phyloP scores from a whole-genome alignment of 805 yeast genomes.

The Suhomyces faveliae region DNA sequence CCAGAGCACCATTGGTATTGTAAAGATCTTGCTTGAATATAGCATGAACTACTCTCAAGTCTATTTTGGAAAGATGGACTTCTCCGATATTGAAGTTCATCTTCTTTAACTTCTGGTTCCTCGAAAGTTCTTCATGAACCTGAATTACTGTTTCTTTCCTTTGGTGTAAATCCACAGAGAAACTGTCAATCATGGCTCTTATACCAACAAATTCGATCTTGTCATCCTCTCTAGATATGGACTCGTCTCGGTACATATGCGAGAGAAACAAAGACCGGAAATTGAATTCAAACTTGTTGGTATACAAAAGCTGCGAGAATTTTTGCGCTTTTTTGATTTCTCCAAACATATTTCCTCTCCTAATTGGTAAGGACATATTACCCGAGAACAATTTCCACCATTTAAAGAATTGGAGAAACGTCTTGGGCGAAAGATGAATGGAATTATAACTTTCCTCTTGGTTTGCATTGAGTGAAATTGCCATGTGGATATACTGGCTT shows the following conservation, averaged over 20 bases:
- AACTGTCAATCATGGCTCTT: slow-evolving; percentile 42
- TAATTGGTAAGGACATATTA: slow-evolving; percentile 72
- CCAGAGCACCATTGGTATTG: slow-evolving; percentile 2
- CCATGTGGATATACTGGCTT: slow-evolving; percentile 40
- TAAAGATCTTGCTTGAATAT: slow-evolving; percentile 37
- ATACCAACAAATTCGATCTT: slow-evolving; percentile 65
- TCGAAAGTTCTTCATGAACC: slow-evolving; percentile 45
- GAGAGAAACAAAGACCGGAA: slow-evolving; percentile 72
- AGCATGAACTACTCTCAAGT: slow-evolving; percentile 56
- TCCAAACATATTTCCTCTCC: slow-evolving; percentile 71
- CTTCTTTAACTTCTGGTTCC: slow-evolving; percentile 48
- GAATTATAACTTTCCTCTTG: slow-evolving; percentile 55
- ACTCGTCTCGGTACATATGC: slow-evolving; percentile 62
- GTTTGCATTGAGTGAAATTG: slow-evolving; percentile 38
- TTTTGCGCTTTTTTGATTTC: slow-evolving; percentile 55
- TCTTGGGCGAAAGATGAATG: slow-evolving; percentile 71
- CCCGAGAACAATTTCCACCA: slow-evolving; percentile 93
- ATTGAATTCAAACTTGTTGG: slow-evolving; percentile 77
- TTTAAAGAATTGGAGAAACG: slow-evolving; percentile 61
- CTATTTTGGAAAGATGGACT: slow-evolving; percentile 53
- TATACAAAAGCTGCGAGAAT: slow-evolving; percentile 69
- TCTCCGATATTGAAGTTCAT: slow-evolving; percentile 70
- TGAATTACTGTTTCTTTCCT: slow-evolving; percentile 36
- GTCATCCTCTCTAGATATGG: slow-evolving; percentile 38
- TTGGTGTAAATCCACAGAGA: slow-evolving; percentile 42